Conservation (phyloP, 2,329 filamentous ascomycete species). For the Aureobasidium sp. region DNA sequence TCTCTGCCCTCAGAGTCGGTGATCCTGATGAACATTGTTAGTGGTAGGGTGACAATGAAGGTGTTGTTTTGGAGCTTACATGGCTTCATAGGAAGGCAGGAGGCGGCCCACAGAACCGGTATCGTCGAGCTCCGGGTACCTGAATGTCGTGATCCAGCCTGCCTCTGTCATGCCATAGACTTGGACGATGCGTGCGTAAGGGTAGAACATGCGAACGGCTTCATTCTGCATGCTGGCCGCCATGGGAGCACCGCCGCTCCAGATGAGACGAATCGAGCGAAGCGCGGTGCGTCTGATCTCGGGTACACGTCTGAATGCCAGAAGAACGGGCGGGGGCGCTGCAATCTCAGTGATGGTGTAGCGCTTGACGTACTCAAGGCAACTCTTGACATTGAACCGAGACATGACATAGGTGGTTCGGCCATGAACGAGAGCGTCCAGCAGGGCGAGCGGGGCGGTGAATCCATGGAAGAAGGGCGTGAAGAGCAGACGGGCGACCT, state of each 20-base stretch:
- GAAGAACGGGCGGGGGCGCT: slow-evolving; percentile 38
- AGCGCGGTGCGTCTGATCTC: slow-evolving; percentile 30
- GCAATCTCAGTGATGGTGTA: slow-evolving; percentile 41
- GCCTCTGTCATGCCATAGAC: slow-evolving; percentile 49
- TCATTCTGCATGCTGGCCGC: slow-evolving; percentile 32
- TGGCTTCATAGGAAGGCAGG: slow-evolving; percentile 31
- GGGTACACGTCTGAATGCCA: slow-evolving; percentile 25
- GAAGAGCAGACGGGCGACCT: slow-evolving; percentile 38
- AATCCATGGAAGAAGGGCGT: slow-evolving; percentile 48
- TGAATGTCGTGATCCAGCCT: slow-evolving; percentile 36
- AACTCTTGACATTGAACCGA: slow-evolving; percentile 35
- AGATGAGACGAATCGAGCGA: slow-evolving; percentile 35
- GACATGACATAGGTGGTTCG: slow-evolving; percentile 40
- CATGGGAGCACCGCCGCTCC: slow-evolving; percentile 41
- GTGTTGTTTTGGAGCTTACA: slow-evolving; percentile 11
- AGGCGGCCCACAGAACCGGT: slow-evolving; percentile 41
- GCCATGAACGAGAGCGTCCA: slow-evolving; percentile 39
- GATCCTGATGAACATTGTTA: slow-evolving; percentile 14
- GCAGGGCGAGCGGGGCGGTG: slow-evolving; percentile 37
- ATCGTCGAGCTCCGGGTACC: slow-evolving; percentile 31
- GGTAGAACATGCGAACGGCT: slow-evolving; percentile 33
- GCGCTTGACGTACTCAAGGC: slow-evolving; percentile 31
- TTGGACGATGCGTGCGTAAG: slow-evolving; percentile 35
- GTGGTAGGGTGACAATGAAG: not conserved
- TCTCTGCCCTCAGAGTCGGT: slow-evolving; percentile 26